Base-by-base conservation (phyloP, 139 green algal species). In the Microglena sp. region DNA sequence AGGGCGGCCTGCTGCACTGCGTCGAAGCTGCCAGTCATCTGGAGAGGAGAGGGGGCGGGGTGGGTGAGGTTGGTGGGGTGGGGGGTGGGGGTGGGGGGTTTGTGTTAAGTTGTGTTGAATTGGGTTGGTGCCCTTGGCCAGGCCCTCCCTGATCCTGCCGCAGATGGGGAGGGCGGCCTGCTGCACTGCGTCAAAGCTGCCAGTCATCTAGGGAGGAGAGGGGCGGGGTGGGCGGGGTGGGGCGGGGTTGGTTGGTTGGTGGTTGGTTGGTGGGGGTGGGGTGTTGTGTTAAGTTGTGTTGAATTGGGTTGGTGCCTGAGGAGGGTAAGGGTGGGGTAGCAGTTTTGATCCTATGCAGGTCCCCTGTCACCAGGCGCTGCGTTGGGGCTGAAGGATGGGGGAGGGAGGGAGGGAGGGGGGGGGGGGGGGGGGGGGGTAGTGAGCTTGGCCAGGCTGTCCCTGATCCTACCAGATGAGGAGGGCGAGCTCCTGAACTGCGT, bases 201-300 rank as follows among this genome's bases (percentile, higher is more conserved):
- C 65, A 26, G 30, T 18, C 22, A 71, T 59, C 65, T 71, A 55
- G 63, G 8, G 63, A 44, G 1, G 63, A 69, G 33, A 5, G 8
- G 26, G 34, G 40, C 18, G 40, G 18, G 40, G 40, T 18, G 40
- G 15, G 40, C 18, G n/a, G n/a, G n/a, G n/a, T n/a, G n/a, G n/a
- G n/a, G n/a, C n/a, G n/a, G n/a, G n/a, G n/a, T n/a, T n/a, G n/a
- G n/a, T n/a, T n/a, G n/a, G n/a, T n/a, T n/a, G n/a, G n/a, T n/a
- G n/a, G n/a, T n/a, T n/a, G n/a, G n/a, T n/a, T n/a, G n/a, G n/a
- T n/a, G n/a, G n/a, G n/a, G n/a, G n/a, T n/a, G n/a, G n/a, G n/a
- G n/a, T n/a, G n/a, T n/a, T n/a, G n/a, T n/a, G n/a, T n/a, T n/a
- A n/a, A n/a, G n/a, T n/a, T n/a, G n/a, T n/a, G n/a, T n/a, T n/a